Base-by-base conservation (phyloP, 1,284 basidiomycete genomes). In the Trichosporon faecale region DNA sequence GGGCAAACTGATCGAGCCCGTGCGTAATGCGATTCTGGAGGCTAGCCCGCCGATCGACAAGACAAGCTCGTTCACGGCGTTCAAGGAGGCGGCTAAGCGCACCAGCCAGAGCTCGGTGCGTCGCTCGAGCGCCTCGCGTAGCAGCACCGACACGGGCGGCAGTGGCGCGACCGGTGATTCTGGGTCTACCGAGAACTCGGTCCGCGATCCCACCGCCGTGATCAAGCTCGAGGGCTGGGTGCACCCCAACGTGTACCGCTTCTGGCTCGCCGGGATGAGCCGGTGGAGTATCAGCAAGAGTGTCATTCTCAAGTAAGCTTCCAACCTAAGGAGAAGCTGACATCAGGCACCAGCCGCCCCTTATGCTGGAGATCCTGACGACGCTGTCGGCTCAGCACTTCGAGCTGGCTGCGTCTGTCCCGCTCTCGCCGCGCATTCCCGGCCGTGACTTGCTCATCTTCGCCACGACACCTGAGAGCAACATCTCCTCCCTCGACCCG, bases 201-300 rank as follows among this genome's bases (percentile, higher is more conserved):
- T 37, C 37, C 37, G 60, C 63, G 14, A 67, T 25, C 11, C 63
- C 6, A 70, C 73, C 4, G 64, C 67, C 14, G 21, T 52, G 21
- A 77, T 83, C 71, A 80, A 81, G 72, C 67, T 78, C 21, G 80
- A 83, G 70, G 80, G 80, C 18, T 82, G 79, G 78, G 76, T 81
- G 1, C 76, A 80, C 64, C 68, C 76, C n/a, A 80, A 80, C 2
- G 80, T 82, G 16, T 83, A 81, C 68, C 66, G 78, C 9, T 83
- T 82, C 69, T 79, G 79, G 77, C 68, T 83, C 9, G 76, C 73
- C 12, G 80, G 80, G 4, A 75, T 82, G 74, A 69, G 79, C n/a
- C 69, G 78, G 55, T 78, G 77, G 78, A 61, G 75, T 2, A 67
- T 31, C 7, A 67, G 33, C 35, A 25, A 11, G 16, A 16, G 16